Base-by-base conservation (phyloP, 148 eudicot species). In the Persicaria tinctoria region DNA sequence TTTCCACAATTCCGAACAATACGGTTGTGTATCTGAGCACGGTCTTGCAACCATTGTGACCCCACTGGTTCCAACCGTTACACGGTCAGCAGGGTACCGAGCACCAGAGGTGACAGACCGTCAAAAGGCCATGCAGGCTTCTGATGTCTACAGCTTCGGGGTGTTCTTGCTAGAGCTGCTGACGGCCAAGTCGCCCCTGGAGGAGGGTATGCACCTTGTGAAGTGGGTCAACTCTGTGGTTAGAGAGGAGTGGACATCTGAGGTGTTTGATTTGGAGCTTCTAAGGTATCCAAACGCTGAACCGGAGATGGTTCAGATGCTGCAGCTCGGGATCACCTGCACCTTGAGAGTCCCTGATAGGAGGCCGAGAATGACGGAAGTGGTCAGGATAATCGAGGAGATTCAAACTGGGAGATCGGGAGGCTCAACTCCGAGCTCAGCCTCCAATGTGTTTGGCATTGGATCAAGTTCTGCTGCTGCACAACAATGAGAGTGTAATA, bases 161-260 rank as follows among this genome's bases (percentile, higher is more conserved):
- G 97, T 93, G 1, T 64, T 93, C 44, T 68, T 90, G 51, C 89
- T 93, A 1, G 98, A 93, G 62, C 88, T 93, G 59, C 88, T 93
- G n/a, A 93, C 98, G 0, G 97, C 93, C 3, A 93, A 83, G 77
- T 81, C 88, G 2, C 91, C 98, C 5, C 73, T 83, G 7, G 88
- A 80, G 2, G 93, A 93, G 63, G 89, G 82, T 0, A 78, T 79
- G 41, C 82, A 82, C 74, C 68, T 93, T 47, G 98, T 93, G 0
- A 80, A 86, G 78, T 93, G 98, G 98, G 97, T 93, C 48, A 78
- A 85, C 46, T 91, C 96, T 8, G 96, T 93, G 12, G 96, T 93
- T 10, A 81, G 92, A 64, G 98, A 93, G 76, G 98, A 93, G 81
- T 93, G 98, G 98, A 93, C 98, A 0, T 89, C 89, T 18, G 98